Conservation (phyloP, 352 stramenopile species). For the Phytophthora palmivora region DNA sequence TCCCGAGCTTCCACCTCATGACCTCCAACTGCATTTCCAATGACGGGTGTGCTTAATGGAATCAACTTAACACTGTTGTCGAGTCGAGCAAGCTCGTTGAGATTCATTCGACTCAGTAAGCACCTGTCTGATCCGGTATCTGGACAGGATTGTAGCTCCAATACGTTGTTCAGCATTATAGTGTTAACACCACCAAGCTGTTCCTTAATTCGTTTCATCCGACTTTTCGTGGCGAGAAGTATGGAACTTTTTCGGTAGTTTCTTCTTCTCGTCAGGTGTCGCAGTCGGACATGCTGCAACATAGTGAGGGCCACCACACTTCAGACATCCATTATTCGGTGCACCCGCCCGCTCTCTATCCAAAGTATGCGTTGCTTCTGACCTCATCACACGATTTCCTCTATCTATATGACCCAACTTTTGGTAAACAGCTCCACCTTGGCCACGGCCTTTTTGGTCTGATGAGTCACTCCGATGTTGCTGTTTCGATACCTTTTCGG, state of each 20-base stretch:
- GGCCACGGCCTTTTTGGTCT: slow-evolving; percentile 1
- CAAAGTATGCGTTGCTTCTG: too few species aligned
- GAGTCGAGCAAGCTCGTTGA: slow-evolving; percentile 1
- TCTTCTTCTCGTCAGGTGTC: not conserved
- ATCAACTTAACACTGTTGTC: not conserved
- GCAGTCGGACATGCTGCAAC: not conserved
- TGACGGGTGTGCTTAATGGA: not conserved
- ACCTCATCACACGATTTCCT: not conserved
- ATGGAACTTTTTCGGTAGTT: slow-evolving; percentile 9
- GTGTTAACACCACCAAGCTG: slow-evolving; percentile 9
- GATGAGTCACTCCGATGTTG: not conserved
- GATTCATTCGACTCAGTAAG: slow-evolving; percentile 5
- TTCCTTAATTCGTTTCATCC: slow-evolving; percentile 11
- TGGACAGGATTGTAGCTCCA: slow-evolving; percentile 3
- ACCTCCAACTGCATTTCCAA: slow-evolving; percentile 8
- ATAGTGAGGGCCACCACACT: slow-evolving; percentile 10
- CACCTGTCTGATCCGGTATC: slow-evolving; percentile 8
- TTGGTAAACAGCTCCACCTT: not conserved
- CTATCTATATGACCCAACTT: not conserved
- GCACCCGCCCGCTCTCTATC: not conserved
- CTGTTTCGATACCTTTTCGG: not conserved
- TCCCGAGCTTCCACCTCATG: slow-evolving; percentile 10
- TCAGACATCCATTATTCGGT: slow-evolving; percentile 8
- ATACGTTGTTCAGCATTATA: slow-evolving; percentile 12
- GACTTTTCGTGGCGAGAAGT: not conserved